These are phyloP conservation scores for Penicillium hordei DNA, from an alignment of 2,329 filamentous ascomycete species.

Conservation along the genomic window DNA sequence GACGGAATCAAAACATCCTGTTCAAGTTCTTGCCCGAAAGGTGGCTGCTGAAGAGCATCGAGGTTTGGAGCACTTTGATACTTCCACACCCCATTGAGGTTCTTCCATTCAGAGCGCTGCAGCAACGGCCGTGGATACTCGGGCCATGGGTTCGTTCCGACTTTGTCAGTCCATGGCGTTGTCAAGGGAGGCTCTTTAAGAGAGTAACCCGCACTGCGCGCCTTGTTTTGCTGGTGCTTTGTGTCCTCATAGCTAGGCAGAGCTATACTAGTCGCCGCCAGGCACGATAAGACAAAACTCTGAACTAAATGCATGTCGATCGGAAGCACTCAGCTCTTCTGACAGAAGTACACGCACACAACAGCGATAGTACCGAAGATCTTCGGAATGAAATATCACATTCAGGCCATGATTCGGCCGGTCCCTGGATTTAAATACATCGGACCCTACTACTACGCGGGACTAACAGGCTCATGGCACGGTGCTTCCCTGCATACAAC, in stretches of 20 bases:
- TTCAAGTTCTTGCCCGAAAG: conserved; percentile 45
- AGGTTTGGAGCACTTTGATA: conserved; percentile 44
- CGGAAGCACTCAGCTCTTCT: neutral
- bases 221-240: conserved; percentile 4
- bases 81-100: conserved; percentile 51
- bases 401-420: neutral
- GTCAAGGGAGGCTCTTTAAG: conserved; percentile 44
- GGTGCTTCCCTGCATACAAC: conserved; percentile 4
- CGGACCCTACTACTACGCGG: neutral
- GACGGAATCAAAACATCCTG: conserved; percentile 54
- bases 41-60: conserved; percentile 44
- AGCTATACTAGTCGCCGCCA: conserved; percentile 15
- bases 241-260: conserved; percentile 3
- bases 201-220: conserved; percentile 35
- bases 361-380: neutral
- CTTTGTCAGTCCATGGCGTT: conserved; percentile 49
- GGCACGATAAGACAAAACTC: conserved; percentile 12
- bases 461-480: neutral
- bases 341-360: neutral
- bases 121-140: conserved; percentile 52
- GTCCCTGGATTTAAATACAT: conserved; percentile 11
- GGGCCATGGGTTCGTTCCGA: conserved; percentile 52
- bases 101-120: conserved; percentile 50
- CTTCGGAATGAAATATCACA: neutral
- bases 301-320: conserved; percentile 17